phyloP scores from a whole-genome alignment of 2,329 filamentous ascomycete species.

The Aspergillus sp. region DNA sequence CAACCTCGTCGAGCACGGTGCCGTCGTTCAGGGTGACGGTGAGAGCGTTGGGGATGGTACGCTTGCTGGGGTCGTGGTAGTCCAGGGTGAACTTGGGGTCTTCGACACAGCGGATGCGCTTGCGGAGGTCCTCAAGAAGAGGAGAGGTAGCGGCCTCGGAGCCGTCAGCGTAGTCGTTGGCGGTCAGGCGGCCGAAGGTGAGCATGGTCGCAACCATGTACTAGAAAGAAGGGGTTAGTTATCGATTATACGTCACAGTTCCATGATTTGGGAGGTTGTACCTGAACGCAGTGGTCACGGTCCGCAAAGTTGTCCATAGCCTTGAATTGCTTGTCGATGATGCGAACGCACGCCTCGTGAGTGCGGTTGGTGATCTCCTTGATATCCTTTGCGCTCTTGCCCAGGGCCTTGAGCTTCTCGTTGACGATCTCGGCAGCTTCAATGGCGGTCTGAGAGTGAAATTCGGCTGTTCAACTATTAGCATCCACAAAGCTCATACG shows the following conservation, averaged over 20 bases:
- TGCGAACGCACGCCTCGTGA: slow-evolving; percentile 96
- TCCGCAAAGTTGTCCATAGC: slow-evolving; percentile 99
- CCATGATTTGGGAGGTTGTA: slow-evolving; percentile 24
- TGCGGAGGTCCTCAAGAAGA: slow-evolving; percentile 84
- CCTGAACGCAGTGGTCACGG: slow-evolving; percentile 97
- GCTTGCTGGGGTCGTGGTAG: slow-evolving; percentile 91
- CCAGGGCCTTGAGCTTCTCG: slow-evolving; percentile 75
- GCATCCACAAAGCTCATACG: not conserved
- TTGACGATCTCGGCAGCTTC: slow-evolving; percentile 90
- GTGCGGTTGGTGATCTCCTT: slow-evolving; percentile 91
- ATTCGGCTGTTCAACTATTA: slow-evolving; percentile 65
- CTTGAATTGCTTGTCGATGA: slow-evolving; percentile 99
- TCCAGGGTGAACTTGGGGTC: slow-evolving; percentile 91
- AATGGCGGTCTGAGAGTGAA: slow-evolving; percentile 97
- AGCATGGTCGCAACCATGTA: slow-evolving; percentile 99
- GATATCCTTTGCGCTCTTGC: slow-evolving; percentile 92
- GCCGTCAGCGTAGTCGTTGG: slow-evolving; percentile 90
- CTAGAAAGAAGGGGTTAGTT: slow-evolving; percentile 35
- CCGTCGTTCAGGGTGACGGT: slow-evolving; percentile 95
- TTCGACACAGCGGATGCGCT: slow-evolving; percentile 95
- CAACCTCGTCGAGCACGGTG: slow-evolving; percentile 84
- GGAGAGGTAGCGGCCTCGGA: slow-evolving; percentile 86
- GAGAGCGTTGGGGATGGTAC: slow-evolving; percentile 95
- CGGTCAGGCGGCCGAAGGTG: slow-evolving; percentile 88
- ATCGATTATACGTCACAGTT: not conserved